These are phyloP conservation scores for Scutellaria baicalensis DNA, from an alignment of 257 asterid species.

Conservation along the genomic window DNA sequence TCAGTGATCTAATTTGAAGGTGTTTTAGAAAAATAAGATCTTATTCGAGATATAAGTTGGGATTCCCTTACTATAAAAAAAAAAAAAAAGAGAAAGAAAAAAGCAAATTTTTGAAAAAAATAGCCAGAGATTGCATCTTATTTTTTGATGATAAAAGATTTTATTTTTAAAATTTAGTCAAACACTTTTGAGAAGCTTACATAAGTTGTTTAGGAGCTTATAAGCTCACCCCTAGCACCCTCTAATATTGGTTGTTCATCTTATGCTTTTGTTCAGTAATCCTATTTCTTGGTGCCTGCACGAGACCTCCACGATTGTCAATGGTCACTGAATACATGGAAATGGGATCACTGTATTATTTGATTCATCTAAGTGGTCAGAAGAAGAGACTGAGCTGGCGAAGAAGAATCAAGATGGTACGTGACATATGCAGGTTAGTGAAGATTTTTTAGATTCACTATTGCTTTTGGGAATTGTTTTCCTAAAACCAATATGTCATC, in stretches of 20 bases:
- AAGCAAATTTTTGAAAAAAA: too few relatives aligned
- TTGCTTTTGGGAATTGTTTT: neutral
- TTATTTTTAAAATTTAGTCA: too few relatives aligned
- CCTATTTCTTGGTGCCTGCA: constrained; percentile 96
- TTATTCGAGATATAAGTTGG: too few relatives aligned
- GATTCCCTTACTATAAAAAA: too few relatives aligned
- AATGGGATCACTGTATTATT: constrained; percentile 85
- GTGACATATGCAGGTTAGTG: constrained; percentile 96
- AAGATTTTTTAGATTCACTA: neutral
- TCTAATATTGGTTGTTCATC: constrained; percentile 2
- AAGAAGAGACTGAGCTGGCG: constrained; percentile 90
- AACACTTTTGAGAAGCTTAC: too few relatives aligned
- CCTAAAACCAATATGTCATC: neutral
- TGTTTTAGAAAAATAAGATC: too few relatives aligned
- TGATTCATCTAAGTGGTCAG: constrained; percentile 91
- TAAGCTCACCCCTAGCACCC: too few relatives aligned
- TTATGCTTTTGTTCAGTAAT: constrained; percentile 55
- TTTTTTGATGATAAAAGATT: too few relatives aligned
- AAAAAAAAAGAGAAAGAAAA: too few relatives aligned
- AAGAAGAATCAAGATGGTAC: constrained; percentile 83
- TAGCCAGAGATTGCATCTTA: too few relatives aligned
- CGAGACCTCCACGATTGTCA: constrained; percentile 85
- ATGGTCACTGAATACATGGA: constrained; percentile 98
- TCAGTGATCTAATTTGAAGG: too few relatives aligned
- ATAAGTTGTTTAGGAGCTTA: too few relatives aligned